These are phyloP conservation scores for Eutrema japonicum DNA, from an alignment of 345 rosid species.

Conservation along the genomic window DNA sequence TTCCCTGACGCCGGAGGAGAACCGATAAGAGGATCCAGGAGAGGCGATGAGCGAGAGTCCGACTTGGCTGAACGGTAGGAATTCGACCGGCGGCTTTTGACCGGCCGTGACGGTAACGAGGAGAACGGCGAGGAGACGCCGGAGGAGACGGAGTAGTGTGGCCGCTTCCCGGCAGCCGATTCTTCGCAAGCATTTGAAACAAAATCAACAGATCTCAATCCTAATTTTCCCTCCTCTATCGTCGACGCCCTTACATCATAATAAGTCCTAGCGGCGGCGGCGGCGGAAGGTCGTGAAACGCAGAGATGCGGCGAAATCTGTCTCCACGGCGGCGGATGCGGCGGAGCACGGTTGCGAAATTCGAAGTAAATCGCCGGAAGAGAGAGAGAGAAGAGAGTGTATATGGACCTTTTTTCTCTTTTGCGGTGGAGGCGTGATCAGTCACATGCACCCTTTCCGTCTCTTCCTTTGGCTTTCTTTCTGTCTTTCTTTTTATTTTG, in stretches of 20 bases:
- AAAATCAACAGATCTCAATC: constrained; percentile 42
- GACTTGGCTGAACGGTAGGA: constrained; percentile 53
- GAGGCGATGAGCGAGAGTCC: constrained; percentile 75
- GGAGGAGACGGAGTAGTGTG: constrained; percentile 97
- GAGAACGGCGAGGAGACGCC: constrained; percentile 89
- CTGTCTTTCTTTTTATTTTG: constrained; percentile 11
- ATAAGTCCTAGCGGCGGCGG: constrained; percentile 9
- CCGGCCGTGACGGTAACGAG: constrained; percentile 75
- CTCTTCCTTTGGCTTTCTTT: constrained; percentile 25
- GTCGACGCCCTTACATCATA: constrained; percentile 24
- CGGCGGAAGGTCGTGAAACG: constrained; percentile 13
- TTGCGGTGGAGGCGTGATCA: constrained; percentile 49
- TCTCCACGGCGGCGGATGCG: background rate
- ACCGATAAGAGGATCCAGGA: constrained; percentile 84
- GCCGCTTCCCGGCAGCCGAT: constrained; percentile 86
- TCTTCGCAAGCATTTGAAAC: constrained; percentile 79
- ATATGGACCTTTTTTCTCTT: constrained; percentile 9
- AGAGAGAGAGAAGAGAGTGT: constrained; percentile 20
- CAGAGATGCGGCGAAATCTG: constrained; percentile 3
- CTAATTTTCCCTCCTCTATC: constrained; percentile 19
- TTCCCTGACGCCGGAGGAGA: constrained; percentile 92
- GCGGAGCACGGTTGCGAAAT: constrained; percentile 29
- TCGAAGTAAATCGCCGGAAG: constrained; percentile 33
- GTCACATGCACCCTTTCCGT: constrained; percentile 36
- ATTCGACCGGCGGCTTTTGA: constrained; percentile 58